Evolutionary conservation across 805 yeast genomes (phyloP).

Genomic region (Monosporozyma aerobia): DNA sequence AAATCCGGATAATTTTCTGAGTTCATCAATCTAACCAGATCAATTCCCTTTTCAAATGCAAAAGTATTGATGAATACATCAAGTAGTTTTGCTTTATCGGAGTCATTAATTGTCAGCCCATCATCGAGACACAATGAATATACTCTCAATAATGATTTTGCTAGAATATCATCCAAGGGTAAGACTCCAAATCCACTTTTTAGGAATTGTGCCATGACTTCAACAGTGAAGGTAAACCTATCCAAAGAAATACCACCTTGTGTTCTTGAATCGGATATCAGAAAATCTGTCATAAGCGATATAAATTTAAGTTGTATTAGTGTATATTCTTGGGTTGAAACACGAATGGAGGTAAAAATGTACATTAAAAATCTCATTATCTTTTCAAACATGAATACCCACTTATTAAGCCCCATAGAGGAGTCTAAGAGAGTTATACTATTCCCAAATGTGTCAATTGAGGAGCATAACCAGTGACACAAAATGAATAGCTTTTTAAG

Average conservation of each 20-base stretch:
- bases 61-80: slow-evolving; percentile 11
- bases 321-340: slow-evolving; percentile 2
- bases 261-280: slow-evolving; percentile 5
- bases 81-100: slow-evolving; percentile 4
- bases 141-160: slow-evolving; percentile 16
- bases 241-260: slow-evolving; percentile 7
- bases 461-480: slow-evolving; percentile 18
- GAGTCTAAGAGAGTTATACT: slow-evolving; percentile 13
- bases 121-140: slow-evolving; percentile 11
- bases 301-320: slow-evolving; percentile 13
- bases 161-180: slow-evolving; percentile 6
- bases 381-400: slow-evolving; percentile 22
- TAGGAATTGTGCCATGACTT: slow-evolving; percentile 10
- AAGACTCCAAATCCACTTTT: slow-evolving; percentile 6
- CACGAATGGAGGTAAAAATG: slow-evolving; percentile 15
- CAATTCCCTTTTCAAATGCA: slow-evolving; percentile 16
- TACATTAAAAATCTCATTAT: slow-evolving; percentile 19
- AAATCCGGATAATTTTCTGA: not conserved
- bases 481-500: slow-evolving; percentile 14
- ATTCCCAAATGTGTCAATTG: slow-evolving; percentile 9
- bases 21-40: slow-evolving; percentile 1
- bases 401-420: slow-evolving; percentile 11
- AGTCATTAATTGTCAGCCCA: not conserved
- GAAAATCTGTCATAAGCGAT: slow-evolving; percentile 11
- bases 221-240: slow-evolving; percentile 15